These are phyloP conservation scores for Fusarium nygamai DNA, from an alignment of 2,329 filamentous ascomycete species.

Conservation along the genomic window DNA sequence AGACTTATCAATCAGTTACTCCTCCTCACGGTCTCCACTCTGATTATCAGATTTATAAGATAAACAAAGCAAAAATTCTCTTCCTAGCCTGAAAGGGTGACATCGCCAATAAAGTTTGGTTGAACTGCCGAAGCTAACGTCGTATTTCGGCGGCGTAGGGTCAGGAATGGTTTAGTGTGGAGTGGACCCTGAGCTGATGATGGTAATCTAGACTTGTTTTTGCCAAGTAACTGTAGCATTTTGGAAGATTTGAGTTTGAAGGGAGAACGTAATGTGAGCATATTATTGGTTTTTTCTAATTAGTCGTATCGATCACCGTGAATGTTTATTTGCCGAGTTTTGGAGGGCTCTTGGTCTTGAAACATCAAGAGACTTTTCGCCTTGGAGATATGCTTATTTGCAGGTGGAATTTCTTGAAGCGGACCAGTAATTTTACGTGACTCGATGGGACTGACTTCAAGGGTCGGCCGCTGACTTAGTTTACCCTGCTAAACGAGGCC, in stretches of 20 bases:
- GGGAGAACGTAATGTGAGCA: background rate
- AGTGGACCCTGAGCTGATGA: background rate
- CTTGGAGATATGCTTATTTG: background rate
- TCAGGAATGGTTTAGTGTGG: background rate
- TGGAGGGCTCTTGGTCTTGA: no score
- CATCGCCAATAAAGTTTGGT: background rate
- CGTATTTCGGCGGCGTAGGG: background rate
- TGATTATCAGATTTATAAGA: slow-evolving; percentile 27
- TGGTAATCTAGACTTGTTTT: background rate
- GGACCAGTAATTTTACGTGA: background rate
- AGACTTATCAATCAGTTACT: background rate
- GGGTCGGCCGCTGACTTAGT: background rate
- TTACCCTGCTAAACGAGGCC: background rate
- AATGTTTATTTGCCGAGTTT: no score
- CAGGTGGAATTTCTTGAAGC: background rate
- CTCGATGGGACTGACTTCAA: background rate
- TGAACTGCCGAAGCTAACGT: background rate
- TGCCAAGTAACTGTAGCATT: background rate
- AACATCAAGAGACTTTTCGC: background rate
- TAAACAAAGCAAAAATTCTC: background rate
- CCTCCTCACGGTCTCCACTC: background rate
- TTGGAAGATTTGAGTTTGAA: background rate
- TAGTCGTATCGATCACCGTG: accelerated
- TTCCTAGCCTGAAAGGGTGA: background rate
- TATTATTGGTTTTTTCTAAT: background rate